Evolutionary conservation across 345 rosid genomes (phyloP).

Genomic region (Aquilaria yunnanensis): DNA sequence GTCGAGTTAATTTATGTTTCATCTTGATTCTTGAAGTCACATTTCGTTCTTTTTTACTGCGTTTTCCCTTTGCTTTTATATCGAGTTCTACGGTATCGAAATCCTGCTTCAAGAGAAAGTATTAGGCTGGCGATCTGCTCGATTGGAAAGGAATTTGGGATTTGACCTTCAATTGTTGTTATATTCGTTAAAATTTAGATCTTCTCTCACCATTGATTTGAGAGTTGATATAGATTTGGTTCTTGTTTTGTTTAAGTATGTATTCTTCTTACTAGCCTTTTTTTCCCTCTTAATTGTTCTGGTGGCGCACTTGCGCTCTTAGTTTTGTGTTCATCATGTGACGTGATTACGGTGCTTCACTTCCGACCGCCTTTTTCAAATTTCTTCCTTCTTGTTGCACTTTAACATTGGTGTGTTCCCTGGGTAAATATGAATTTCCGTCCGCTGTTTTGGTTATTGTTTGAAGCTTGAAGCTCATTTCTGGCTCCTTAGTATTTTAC

Average conservation of each 20-base stretch:
- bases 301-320: conserved; percentile 38
- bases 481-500: background rate
- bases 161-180: conserved; percentile 5
- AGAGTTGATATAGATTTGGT: background rate
- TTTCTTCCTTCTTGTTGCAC: conserved; percentile 3
- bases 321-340: conserved; percentile 27
- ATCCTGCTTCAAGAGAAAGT: too few relatives aligned
- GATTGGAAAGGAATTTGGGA: background rate
- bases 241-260: conserved; percentile 30
- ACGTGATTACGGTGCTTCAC: conserved; percentile 27
- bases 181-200: background rate
- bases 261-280: conserved; percentile 18
- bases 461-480: background rate
- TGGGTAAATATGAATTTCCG: background rate
- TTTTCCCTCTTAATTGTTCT: conserved; percentile 29
- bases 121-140: too few relatives aligned
- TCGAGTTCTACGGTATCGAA: background rate
- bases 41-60: background rate
- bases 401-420: background rate
- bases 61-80: background rate
- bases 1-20: conserved; percentile 22
- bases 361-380: conserved; percentile 19
- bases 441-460: background rate
- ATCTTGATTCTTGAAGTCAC: conserved; percentile 12
- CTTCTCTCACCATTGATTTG: conserved; percentile 6